Evolutionary conservation across 1,139 yeast genomes (phyloP), one percentile per base, ranked within the genome.

Genomic region (Candida pseudoviswanathii): DNA sequence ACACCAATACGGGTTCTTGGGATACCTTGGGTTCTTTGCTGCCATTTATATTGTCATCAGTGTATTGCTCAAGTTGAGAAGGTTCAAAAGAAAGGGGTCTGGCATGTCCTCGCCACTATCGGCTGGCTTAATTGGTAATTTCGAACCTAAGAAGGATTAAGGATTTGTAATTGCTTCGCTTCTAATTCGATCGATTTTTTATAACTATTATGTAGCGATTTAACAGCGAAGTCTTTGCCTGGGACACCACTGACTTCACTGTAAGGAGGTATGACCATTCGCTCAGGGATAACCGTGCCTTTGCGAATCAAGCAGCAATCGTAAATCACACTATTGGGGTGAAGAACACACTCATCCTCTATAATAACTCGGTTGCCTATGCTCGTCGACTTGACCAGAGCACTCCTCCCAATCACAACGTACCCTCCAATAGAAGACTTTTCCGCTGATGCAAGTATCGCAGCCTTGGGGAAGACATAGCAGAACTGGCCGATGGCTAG

Each of bases 361-460:
- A 87, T 68, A 7, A 70, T 54, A 30, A 86, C 87, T 47, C 87
- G 64, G 52, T 71, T 75, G 0, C 92, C 94, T 10, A 87, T 75
- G 42, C 67, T 71, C 2, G 79, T 80, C 65, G 77, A 75, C 22
- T 71, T 64, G 1, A 85, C 58, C 4, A 47, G 52, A 6, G 79
- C 59, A 39, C 68, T 62, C 3, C 56, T 54, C 0, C 89, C 90
- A 2, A 87, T 66, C 22, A 76, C 68, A 7, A 82, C 80, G 59
- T 77, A 84, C 6, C 84, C 80, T 0, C 92, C 94, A 7, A 87
- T 70, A 43, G 11, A 44, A 11, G 25, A 34, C 43, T 44, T 49
- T 50, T 16, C 54, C 55, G 4, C 47, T 1, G 80, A 74, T 0
- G 80, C 74, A 0, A 82, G 82, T 0, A 49, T 53, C 0, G 50